These are phyloP conservation scores for Themeda triandra DNA, from an alignment of 176 grass and related monocot genomes.

Conservation along the genomic window DNA sequence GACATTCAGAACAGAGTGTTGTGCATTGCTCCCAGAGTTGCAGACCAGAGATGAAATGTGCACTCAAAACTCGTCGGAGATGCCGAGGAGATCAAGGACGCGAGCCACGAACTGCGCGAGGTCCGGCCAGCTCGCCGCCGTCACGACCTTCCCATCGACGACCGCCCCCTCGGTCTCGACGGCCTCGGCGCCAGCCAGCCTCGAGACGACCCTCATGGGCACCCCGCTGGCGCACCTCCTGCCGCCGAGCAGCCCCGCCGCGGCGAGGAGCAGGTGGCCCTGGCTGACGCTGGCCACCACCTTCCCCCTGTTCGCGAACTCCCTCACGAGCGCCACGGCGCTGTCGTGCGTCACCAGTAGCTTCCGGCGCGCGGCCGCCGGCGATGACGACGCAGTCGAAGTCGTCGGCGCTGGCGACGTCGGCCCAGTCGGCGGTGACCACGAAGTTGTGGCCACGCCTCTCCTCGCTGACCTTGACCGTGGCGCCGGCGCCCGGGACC, in stretches of 20 bases:
- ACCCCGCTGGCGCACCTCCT: slow-evolving; percentile 20
- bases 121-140: slow-evolving; percentile 33
- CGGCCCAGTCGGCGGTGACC: slow-evolving; percentile 22
- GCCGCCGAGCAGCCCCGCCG: slow-evolving; percentile 21
- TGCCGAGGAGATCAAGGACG: slow-evolving; percentile 4
- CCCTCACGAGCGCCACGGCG: slow-evolving; percentile 4
- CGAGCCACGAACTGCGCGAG: slow-evolving; percentile 7
- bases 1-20: neutral
- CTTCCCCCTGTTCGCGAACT: slow-evolving; percentile 24
- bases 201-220: slow-evolving; percentile 16
- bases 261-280: slow-evolving; percentile 40
- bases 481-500: fast-evolving
- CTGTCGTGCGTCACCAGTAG: slow-evolving; percentile 24
- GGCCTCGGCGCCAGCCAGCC: neutral
- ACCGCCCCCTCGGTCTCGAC: neutral
- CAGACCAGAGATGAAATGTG: neutral
- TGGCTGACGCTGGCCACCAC: slow-evolving; percentile 38
- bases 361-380: slow-evolving; percentile 30
- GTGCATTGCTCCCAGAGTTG: too few species aligned
- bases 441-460: slow-evolving; percentile 43
- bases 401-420: neutral
- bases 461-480: neutral
- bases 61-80: slow-evolving; percentile 28
- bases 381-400: slow-evolving; percentile 38
- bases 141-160: slow-evolving; percentile 17